Conservation (phyloP, 495 filamentous ascomycete species). For the Paragyromitra xinjiangensis region DNA sequence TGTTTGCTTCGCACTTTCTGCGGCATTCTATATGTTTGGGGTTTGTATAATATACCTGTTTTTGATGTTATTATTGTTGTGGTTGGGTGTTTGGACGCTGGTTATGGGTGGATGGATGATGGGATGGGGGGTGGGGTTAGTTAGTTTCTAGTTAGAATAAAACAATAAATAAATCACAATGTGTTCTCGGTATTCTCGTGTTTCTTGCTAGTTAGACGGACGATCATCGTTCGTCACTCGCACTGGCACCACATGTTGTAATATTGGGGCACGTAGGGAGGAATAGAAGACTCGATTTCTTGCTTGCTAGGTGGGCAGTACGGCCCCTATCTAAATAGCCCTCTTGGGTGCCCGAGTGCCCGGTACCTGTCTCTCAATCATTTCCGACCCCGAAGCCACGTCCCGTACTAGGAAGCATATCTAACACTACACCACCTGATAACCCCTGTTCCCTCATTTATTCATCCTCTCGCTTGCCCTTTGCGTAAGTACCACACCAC, state of each 20-base stretch:
- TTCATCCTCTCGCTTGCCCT: too few species aligned
- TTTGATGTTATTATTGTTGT: background rate
- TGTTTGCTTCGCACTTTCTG: background rate
- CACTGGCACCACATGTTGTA: too few species aligned
- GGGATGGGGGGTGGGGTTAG: background rate
- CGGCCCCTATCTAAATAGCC: too few species aligned
- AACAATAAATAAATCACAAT: constrained; percentile 10
- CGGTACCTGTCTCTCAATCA: too few species aligned
- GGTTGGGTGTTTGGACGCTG: constrained; percentile 1
- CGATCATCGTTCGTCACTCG: constrained; percentile 4
- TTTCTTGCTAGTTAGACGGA: background rate
- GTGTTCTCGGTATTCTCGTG: background rate
- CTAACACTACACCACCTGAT: too few species aligned
- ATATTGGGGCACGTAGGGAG: too few species aligned
- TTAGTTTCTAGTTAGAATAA: constrained; percentile 8
- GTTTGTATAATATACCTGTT: constrained; percentile 14
- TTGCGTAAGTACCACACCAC: background rate
- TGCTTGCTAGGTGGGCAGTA: too few species aligned
- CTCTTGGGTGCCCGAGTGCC: too few species aligned
- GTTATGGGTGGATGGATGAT: constrained; percentile 3
- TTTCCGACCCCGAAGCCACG: too few species aligned
- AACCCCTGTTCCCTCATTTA: too few species aligned
- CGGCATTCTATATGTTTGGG: constrained; percentile 1
- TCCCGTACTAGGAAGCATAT: too few species aligned
- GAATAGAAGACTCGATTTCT: too few species aligned